Evolutionary conservation across 2,329 filamentous ascomycete species (phyloP).

Genomic region (Cylindrodendrum hubeiense): DNA sequence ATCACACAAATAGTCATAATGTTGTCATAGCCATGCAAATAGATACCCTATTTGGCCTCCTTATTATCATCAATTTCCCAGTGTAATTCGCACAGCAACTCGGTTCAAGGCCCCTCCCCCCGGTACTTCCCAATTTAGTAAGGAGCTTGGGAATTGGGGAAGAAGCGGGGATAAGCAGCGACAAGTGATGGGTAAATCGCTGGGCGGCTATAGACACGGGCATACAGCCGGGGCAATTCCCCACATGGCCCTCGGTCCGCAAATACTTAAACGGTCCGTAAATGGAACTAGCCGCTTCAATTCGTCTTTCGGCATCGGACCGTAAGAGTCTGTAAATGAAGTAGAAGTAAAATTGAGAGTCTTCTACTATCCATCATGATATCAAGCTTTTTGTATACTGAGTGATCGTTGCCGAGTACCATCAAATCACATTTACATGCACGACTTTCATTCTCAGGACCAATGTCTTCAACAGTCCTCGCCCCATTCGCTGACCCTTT

Average conservation of each 20-base stretch:
- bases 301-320: neutral
- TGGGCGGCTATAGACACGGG: no score
- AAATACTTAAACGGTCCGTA: neutral
- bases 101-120: no score
- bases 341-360: neutral
- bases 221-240: neutral
- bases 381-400: neutral
- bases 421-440: neutral
- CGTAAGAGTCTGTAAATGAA: neutral
- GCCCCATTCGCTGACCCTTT: constrained; percentile 2
- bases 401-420: neutral
- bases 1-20: no score
- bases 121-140: no score
- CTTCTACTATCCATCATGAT: neutral
- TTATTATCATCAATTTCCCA: no score
- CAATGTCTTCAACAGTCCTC: neutral
- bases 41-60: no score
- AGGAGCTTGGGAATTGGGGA: no score
- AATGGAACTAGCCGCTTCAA: neutral
- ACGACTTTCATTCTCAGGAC: neutral
- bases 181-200: no score
- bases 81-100: no score
- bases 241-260: neutral
- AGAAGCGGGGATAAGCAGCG: no score
- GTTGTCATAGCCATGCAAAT: no score